Evolutionary conservation across 306 rosid genomes (phyloP), one percentile per base, ranked within the genome.

Genomic region (Cicer arietinum): DNA sequence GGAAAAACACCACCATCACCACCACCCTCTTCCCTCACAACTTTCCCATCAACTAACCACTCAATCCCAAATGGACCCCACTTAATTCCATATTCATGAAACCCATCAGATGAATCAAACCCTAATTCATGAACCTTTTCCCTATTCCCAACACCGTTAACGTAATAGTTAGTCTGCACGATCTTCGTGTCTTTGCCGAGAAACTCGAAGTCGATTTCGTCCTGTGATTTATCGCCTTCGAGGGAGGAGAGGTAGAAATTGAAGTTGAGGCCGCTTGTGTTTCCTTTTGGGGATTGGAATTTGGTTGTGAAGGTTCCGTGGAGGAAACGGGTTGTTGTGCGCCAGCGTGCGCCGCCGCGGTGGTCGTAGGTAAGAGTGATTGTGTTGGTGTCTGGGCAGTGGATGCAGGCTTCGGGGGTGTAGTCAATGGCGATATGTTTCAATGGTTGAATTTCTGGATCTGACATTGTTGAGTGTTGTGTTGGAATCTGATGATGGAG

Each of bases 121-220:
- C 87, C 86, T 41, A 88, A 71, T 2, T 69, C 10, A 37, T 88
- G 93, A 71, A 86, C 52, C 16, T 39, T 4, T 74, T 90, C 88
- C 13, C 56, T 77, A 57, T 84, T 84, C 0, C 96, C 88, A 1
- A 47, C 54, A 1, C 96, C 91, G 0, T 59, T 6, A 1, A 69
- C 68, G 74, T n/a, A 86, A 9, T 48, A 81, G 68, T 88, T 88
- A 0, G 90, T 86, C 62, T 88, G 90, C 2, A 85, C 88, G 2
- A 90, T 13, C 22, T 57, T 84, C 45, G 51, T 75, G 71, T 88
- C 86, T 1, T 80, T 79, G 8, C 92, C 96, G 16, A 90, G 40
- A 57, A 90, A 85, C 78, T 90, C 87, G 40, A 90, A 90, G 56
- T 90, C 96, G 42, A 90, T 90, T 80, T 90, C 96, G 85, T 86